Evolutionary conservation across 306 rosid genomes (phyloP).

Genomic region (Canavalia ensiformis): DNA sequence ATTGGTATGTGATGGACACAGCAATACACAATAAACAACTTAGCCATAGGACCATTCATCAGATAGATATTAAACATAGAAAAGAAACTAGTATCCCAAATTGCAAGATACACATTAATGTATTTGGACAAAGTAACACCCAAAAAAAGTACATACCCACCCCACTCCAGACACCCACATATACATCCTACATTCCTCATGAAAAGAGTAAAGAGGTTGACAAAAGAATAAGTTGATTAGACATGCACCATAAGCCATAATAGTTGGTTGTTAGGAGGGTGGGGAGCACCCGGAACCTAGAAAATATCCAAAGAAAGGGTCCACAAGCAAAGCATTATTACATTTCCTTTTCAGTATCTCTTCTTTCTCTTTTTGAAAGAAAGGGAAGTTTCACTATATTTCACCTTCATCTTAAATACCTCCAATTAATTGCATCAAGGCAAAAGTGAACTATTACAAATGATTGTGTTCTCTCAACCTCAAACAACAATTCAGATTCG

Average conservation of each 20-base stretch:
- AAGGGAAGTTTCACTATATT: conserved; percentile 24
- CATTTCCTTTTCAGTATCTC: conserved; percentile 46
- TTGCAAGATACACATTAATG: conserved; percentile 3
- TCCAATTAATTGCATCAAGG: conserved; percentile 28
- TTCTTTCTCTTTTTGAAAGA: conserved; percentile 7
- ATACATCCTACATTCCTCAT: conserved; percentile 7
- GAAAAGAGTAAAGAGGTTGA: not conserved
- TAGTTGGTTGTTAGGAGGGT: conserved; percentile 31
- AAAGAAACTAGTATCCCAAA: not conserved
- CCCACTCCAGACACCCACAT: not conserved
- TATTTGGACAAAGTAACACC: conserved; percentile 4
- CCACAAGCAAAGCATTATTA: conserved; percentile 37
- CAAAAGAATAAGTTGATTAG: conserved; percentile 29
- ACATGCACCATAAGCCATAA: conserved; percentile 28
- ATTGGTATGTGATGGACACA: not conserved
- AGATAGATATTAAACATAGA: not conserved
- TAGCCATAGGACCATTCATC: not conserved
- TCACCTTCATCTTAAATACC: conserved; percentile 30
- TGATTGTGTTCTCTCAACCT: conserved; percentile 37
- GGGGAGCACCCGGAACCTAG: conserved; percentile 6
- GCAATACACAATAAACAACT: not conserved
- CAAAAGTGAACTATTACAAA: conserved; percentile 3
- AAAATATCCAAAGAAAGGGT: conserved; percentile 37
- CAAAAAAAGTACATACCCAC: conserved; percentile 7
- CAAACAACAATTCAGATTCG: conserved; percentile 49